Evolutionary conservation across 2,329 filamentous ascomycete genomes (phyloP).

Genomic region (Incumbomyces lentus): DNA sequence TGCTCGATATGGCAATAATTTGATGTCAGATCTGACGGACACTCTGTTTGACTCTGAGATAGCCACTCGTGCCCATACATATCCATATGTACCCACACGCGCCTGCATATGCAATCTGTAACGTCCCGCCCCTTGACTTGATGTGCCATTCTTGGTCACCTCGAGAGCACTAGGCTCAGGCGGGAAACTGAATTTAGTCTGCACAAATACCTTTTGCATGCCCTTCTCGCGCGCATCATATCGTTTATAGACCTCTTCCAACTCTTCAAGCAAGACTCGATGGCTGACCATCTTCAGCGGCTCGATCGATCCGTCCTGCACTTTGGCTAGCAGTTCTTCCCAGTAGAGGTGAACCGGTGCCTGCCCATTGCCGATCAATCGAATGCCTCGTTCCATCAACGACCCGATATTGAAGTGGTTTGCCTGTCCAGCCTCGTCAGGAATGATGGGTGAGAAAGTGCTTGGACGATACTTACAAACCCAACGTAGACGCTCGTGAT

Average conservation of each 20-base stretch:
- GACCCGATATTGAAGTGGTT: slow-evolving; percentile 78
- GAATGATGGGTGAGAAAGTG: background rate
- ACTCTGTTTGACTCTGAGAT: too few relatives aligned
- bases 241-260: slow-evolving; percentile 54
- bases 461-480: slow-evolving; percentile 35
- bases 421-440: slow-evolving; percentile 36
- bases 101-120: too few relatives aligned
- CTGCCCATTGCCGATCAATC: slow-evolving; percentile 60
- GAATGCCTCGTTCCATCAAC: slow-evolving; percentile 76
- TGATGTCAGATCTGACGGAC: too few relatives aligned
- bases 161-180: slow-evolving; percentile 40
- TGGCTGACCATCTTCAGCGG: slow-evolving; percentile 74
- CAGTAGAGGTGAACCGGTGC: slow-evolving; percentile 75
- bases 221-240: slow-evolving; percentile 47
- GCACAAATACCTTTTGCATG: slow-evolving; percentile 71
- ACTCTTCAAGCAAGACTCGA: slow-evolving; percentile 62
- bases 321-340: slow-evolving; percentile 60
- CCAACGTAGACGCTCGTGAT: slow-evolving; percentile 63
- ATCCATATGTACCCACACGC: too few relatives aligned
- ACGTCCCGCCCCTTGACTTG: background rate
- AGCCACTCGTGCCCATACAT: too few relatives aligned
- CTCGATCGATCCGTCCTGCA: slow-evolving; percentile 59
- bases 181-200: slow-evolving; percentile 48
- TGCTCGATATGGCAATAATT: too few relatives aligned
- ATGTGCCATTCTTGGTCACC: slow-evolving; percentile 32